Evolutionary conservation across 192 early-diverging fungal genomes (phyloP).

Genomic region (Backusella mclennaniae): DNA sequence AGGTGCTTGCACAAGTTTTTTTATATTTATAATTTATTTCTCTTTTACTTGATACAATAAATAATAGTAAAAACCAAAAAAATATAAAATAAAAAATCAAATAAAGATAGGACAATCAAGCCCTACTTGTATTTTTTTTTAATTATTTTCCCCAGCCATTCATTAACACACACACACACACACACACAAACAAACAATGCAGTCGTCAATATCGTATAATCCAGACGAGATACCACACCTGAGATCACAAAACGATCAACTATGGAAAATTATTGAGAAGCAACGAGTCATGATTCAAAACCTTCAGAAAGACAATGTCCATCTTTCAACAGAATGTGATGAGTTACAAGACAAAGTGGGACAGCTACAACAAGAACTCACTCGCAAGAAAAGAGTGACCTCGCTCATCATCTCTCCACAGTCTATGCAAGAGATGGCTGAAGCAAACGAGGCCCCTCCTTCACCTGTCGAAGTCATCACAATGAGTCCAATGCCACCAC

Average conservation of each 20-base stretch:
- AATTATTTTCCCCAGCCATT: not conserved
- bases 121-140: not conserved
- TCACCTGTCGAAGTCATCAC: not conserved
- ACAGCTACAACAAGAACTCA: constrained; percentile 16
- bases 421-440: constrained; percentile 9
- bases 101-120: not conserved
- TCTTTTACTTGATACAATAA: not conserved
- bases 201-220: not conserved
- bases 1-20: too few relatives aligned
- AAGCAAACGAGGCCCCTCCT: constrained; percentile 2
- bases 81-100: not conserved
- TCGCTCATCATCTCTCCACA: constrained; percentile 17
- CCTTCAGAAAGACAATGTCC: constrained; percentile 65
- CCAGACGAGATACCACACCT: constrained; percentile 12
- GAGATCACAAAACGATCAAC: constrained; percentile 71
- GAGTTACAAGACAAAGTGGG: constrained; percentile 30
- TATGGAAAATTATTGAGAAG: constrained; percentile 92
- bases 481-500: constrained; percentile 24
- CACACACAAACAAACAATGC: not conserved
- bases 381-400: constrained; percentile 10
- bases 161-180: not conserved
- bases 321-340: constrained; percentile 42
- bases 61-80: not conserved
- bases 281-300: constrained; percentile 86
- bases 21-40: too few relatives aligned